A percentile compares a stretch with the other conserved stretches of the same genome.
Evolutionary conservation across 129 eudicot species (phyloP).

Genomic region (Silybum marianum): DNA sequence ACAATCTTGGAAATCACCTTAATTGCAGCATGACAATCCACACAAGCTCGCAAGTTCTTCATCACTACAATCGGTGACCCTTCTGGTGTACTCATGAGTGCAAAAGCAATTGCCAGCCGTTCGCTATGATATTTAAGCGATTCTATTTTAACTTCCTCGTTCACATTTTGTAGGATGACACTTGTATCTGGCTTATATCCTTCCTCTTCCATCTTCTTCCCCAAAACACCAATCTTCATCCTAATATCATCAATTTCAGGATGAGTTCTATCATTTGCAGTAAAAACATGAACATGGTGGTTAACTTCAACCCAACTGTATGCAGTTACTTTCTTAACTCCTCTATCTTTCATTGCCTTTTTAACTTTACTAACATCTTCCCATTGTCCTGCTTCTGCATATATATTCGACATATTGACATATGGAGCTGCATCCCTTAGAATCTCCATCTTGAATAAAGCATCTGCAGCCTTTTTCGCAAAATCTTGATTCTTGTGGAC

Average conservation of each 20-base stretch:
- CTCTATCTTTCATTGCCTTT: constrained; percentile 77
- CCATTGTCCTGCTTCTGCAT: constrained; percentile 83
- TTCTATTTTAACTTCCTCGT: constrained; percentile 59
- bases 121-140: constrained; percentile 82
- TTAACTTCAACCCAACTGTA: constrained; percentile 84
- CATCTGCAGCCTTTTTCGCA: constrained; percentile 67
- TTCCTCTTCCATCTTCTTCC: constrained; percentile 60
- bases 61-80: constrained; percentile 68
- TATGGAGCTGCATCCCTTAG: constrained; percentile 75
- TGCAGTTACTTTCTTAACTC: constrained; percentile 68
- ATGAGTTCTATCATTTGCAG: constrained; percentile 70
- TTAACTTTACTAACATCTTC: constrained; percentile 60
- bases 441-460: constrained; percentile 55
- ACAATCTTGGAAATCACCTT: constrained; percentile 71
- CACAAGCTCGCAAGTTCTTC: constrained; percentile 81
- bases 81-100: constrained; percentile 67
- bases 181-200: constrained; percentile 80
- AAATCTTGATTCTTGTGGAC: constrained; percentile 72
- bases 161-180: constrained; percentile 67
- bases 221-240: constrained; percentile 53
- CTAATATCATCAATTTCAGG: constrained; percentile 52
- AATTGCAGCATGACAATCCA: constrained; percentile 89
- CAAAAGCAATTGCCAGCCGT: constrained; percentile 71
- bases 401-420: constrained; percentile 75
- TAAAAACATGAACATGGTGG: constrained; percentile 56